phyloP scores from a whole-genome alignment of 441 rosid genomes.

The Pelargonium cotyledonis region DNA sequence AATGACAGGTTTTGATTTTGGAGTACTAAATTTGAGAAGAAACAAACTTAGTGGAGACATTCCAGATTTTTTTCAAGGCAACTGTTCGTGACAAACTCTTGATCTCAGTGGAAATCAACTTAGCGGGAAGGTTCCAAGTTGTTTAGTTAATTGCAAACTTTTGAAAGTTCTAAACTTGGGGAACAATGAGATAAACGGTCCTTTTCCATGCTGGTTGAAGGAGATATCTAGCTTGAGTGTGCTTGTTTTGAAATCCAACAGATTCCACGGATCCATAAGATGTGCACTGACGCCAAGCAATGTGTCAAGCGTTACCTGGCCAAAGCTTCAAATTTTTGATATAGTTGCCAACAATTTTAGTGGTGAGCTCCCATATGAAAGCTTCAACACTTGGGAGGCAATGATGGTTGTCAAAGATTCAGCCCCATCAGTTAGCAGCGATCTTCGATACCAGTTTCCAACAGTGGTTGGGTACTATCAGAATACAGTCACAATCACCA shows the following conservation, averaged over 20 bases:
- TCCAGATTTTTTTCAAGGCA: background rate
- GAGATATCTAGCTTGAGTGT: background rate
- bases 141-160: background rate
- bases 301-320: background rate
- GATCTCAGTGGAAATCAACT: background rate
- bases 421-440: too few relatives aligned
- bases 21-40: background rate
- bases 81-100: background rate
- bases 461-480: background rate
- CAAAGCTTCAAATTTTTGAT: background rate
- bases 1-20: background rate
- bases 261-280: background rate
- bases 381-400: background rate
- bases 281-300: background rate
- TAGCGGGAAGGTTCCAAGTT: background rate
- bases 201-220: background rate
- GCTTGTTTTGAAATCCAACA: background rate
- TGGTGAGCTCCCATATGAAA: background rate
- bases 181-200: background rate
- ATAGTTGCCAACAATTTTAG: background rate
- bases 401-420: too few relatives aligned
- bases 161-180: background rate
- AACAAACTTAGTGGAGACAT: background rate
- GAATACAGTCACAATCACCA: background rate
- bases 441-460: background rate